Evolutionary conservation across 202 grass and related monocot genomes (phyloP).

Genomic region (Zoysia matrella): DNA sequence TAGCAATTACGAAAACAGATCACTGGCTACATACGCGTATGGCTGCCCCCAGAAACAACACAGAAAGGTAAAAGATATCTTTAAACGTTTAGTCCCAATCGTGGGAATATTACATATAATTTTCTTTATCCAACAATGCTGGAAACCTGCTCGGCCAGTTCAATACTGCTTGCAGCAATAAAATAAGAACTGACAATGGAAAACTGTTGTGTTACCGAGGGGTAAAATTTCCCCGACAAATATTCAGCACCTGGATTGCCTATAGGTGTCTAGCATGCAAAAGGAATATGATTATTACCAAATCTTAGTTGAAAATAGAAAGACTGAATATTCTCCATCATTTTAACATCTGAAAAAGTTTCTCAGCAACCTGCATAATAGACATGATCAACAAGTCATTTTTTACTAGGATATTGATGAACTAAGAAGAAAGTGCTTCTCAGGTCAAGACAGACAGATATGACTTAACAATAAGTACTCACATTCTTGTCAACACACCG

Average conservation of each 20-base stretch:
- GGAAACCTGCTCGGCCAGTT: slow-evolving; percentile 13
- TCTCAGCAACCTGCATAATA: slow-evolving; percentile 75
- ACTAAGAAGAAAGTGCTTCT: slow-evolving; percentile 7
- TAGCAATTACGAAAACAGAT: not conserved
- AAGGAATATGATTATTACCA: slow-evolving; percentile 42
- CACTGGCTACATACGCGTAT: not conserved
- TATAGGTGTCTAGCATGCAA: slow-evolving; percentile 28
- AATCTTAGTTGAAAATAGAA: slow-evolving; percentile 23
- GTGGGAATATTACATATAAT: slow-evolving; percentile 23
- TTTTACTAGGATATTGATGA: not conserved
- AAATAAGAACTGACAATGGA: slow-evolving; percentile 13
- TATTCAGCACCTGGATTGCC: slow-evolving; percentile 41
- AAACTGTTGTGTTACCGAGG: slow-evolving; percentile 27
- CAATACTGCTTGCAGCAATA: slow-evolving; percentile 27
- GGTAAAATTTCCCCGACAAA: slow-evolving; percentile 46
- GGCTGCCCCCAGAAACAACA: slow-evolving; percentile 24
- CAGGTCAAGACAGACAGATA: not conserved
- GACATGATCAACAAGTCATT: slow-evolving; percentile 19
- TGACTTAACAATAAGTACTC: slow-evolving; percentile 34
- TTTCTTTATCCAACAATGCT: slow-evolving; percentile 26
- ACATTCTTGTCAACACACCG: slow-evolving; percentile 82
- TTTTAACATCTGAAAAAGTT: slow-evolving; percentile 79
- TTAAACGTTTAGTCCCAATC: no score
- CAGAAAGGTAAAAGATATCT: not conserved
- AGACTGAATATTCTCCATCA: slow-evolving; percentile 44